phyloP scores from a whole-genome alignment of 768 basidiomycete species.

The Psilocybe sp. region DNA sequence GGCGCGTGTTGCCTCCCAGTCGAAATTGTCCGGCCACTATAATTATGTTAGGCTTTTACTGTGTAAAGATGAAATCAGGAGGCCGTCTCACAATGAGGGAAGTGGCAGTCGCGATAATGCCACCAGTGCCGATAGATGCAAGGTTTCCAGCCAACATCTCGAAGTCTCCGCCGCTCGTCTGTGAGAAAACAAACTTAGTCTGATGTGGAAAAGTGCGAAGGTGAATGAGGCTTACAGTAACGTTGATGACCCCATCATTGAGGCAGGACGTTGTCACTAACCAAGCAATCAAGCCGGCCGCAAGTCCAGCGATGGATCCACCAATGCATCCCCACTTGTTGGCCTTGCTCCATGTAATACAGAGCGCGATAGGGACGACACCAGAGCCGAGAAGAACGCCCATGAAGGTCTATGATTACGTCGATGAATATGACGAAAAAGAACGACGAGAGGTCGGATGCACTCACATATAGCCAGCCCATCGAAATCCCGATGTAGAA shows the following conservation, averaged over 20 bases:
- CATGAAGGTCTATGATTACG: constrained; percentile 67
- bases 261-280: constrained; percentile 73
- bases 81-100: constrained; percentile 57
- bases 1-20: constrained; percentile 75
- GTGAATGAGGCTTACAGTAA: constrained; percentile 33
- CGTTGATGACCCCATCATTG: constrained; percentile 69
- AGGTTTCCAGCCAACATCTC: constrained; percentile 89
- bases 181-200: neutral
- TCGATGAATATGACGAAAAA: neutral
- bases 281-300: constrained; percentile 76
- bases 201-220: neutral
- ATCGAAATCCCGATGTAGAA: constrained; percentile 88
- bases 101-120: constrained; percentile 62
- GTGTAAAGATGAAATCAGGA: neutral
- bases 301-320: constrained; percentile 72
- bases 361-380: constrained; percentile 84
- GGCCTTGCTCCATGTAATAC: constrained; percentile 81
- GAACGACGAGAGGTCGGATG: too few relatives aligned
- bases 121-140: constrained; percentile 80
- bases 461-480: constrained; percentile 87
- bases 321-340: constrained; percentile 82
- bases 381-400: constrained; percentile 82
- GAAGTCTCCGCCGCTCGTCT: constrained; percentile 51
- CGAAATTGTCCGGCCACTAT: constrained; percentile 79
- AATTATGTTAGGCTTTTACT: neutral